These are phyloP conservation scores for Zalerion maritima DNA, from an alignment of 495 filamentous ascomycete species.

Conservation along the genomic window DNA sequence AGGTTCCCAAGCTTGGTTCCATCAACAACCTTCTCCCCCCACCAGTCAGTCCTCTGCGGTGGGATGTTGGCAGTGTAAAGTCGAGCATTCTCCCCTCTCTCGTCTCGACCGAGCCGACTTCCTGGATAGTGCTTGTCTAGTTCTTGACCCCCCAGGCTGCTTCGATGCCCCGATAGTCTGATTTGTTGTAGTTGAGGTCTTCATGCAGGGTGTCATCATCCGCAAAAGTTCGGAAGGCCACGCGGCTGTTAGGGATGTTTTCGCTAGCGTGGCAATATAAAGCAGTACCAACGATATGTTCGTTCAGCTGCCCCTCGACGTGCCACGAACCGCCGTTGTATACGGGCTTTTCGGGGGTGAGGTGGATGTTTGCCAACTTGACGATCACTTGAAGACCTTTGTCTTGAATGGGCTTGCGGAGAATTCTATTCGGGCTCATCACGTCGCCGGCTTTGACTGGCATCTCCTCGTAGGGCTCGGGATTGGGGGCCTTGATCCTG, in stretches of 20 bases:
- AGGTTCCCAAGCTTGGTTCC: conserved; percentile 1
- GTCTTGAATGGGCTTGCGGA: conserved; percentile 3
- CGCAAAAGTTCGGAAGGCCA: conserved; percentile 34
- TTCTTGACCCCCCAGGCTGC: conserved; percentile 10
- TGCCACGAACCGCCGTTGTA: conserved; percentile 25
- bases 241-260: conserved; percentile 41
- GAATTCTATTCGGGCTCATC: too few relatives aligned
- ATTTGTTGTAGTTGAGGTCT: conserved; percentile 11
- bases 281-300: conserved; percentile 42
- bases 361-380: conserved; percentile 45
- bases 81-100: conserved; percentile 20
- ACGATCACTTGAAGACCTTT: conserved; percentile 45
- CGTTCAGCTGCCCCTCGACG: conserved; percentile 41
- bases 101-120: conserved; percentile 20
- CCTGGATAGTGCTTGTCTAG: conserved; percentile 13
- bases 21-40: conserved; percentile 17
- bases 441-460: conserved; percentile 1
- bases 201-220: conserved; percentile 6
- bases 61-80: conserved; percentile 41
- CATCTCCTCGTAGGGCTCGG: not conserved
- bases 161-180: conserved; percentile 8
- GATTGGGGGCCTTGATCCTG: conserved; percentile 1
- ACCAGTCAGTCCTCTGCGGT: conserved; percentile 34
- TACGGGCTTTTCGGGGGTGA: conserved; percentile 39
- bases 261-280: conserved; percentile 47